phyloP scores from a whole-genome alignment of 176 grass and related monocot species.

The Oryza meyeriana region DNA sequence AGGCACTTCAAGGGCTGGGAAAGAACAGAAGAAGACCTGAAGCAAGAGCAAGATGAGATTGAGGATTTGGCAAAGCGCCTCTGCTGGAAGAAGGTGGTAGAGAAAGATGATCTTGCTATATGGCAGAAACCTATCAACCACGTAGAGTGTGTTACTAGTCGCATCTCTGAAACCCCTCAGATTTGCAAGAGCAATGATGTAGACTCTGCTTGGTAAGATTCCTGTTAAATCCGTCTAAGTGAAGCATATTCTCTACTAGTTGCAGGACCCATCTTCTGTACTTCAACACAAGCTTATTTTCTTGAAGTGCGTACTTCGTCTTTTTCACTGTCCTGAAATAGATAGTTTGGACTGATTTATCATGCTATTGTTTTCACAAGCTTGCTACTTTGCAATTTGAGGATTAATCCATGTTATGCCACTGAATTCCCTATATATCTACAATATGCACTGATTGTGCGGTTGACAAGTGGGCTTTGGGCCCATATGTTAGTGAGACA shows the following conservation, averaged over 20 bases:
- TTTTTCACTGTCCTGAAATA: neutral
- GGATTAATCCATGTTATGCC: neutral
- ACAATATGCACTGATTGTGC: neutral
- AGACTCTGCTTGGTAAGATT: conserved; percentile 72
- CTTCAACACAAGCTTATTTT: neutral
- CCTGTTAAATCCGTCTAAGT: neutral
- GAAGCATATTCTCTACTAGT: conserved; percentile 9
- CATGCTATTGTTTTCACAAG: neutral
- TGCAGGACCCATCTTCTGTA: conserved; percentile 8
- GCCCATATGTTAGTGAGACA: no score
- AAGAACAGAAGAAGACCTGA: conserved; percentile 79
- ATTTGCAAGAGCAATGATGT: conserved; percentile 57
- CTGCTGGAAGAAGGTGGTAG: conserved; percentile 90
- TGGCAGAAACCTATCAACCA: conserved; percentile 92
- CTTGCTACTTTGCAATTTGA: neutral
- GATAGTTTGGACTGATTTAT: neutral
- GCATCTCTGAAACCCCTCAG: conserved; percentile 39
- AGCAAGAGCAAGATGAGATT: conserved; percentile 86
- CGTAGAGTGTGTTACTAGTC: conserved; percentile 52
- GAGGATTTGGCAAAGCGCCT: conserved; percentile 63
- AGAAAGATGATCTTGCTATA: conserved; percentile 84
- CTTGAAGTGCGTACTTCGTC: neutral
- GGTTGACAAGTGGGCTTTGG: no score
- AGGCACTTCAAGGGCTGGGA: conserved; percentile 78
- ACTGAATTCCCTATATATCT: neutral